Percentiles rank a stretch among this genome's conserved stretches.
Evolutionary conservation across 192 early-diverging fungal species (phyloP).

Genomic region (Coemansia sp.): DNA sequence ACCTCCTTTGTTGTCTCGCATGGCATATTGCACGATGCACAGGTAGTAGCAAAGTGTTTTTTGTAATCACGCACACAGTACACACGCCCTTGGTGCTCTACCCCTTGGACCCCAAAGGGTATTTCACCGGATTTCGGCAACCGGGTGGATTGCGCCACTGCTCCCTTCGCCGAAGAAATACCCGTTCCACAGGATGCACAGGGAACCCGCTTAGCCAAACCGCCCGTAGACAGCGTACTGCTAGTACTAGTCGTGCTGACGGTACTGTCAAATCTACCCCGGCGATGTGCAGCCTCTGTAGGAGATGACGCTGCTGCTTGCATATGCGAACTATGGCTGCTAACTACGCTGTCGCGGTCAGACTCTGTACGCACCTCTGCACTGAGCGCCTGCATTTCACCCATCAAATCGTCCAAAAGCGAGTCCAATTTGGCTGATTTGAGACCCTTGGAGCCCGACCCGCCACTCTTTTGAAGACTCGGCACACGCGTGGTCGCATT

Average conservation of each 20-base stretch:
- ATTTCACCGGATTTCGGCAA: slow-evolving; percentile 19
- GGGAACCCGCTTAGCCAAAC: slow-evolving; percentile 9
- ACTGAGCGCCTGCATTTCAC: slow-evolving; percentile 49
- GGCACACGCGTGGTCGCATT: not conserved
- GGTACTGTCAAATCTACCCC: slow-evolving; percentile 39
- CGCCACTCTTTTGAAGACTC: not conserved
- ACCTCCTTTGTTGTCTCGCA: slow-evolving; percentile 28
- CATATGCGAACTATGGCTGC: slow-evolving; percentile 18
- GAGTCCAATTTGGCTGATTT: slow-evolving; percentile 47
- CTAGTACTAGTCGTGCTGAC: slow-evolving; percentile 44
- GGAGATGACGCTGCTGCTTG: slow-evolving; percentile 22
- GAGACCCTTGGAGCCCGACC: slow-evolving; percentile 4
- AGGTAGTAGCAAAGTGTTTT: slow-evolving; percentile 1
- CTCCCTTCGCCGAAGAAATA: slow-evolving; percentile 8
- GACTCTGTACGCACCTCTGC: slow-evolving; percentile 36
- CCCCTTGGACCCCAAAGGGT: slow-evolving; percentile 20
- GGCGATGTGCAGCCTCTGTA: slow-evolving; percentile 2
- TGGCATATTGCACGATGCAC: slow-evolving; percentile 24
- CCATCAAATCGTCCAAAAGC: slow-evolving; percentile 48
- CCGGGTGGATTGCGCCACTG: slow-evolving; percentile 23
- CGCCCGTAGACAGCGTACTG: slow-evolving; percentile 43
- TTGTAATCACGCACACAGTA: slow-evolving; percentile 45
- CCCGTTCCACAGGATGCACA: slow-evolving; percentile 33
- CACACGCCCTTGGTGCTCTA: slow-evolving; percentile 36
- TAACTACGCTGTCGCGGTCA: slow-evolving; percentile 47